Base-by-base conservation (phyloP, 1,139 yeast species). In the Lodderomyces parapsilosis region DNA sequence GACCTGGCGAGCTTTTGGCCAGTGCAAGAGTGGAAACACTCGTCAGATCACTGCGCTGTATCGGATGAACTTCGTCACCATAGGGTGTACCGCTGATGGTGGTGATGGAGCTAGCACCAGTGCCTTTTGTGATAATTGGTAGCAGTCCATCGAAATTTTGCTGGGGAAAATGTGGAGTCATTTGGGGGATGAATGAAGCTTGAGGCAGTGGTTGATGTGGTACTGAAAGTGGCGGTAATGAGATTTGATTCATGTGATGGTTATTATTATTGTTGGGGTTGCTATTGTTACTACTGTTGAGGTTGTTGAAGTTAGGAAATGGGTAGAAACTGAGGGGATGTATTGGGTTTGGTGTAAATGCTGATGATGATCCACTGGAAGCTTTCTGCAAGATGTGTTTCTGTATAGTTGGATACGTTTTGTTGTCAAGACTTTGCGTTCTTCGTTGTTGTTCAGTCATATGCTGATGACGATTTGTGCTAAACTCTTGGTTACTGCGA, bases 341-440 rank as follows among this genome's bases (percentile, higher is more conserved):
- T 6, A 19, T 49, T 49, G 22, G 56, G 49, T 15, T 53, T 45
- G 13, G 51, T 3, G 39, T 18, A 13, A 36, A 49, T n/a, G 56
- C 48, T 2, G 52, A 49, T n/a, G 56, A 47, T 2, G 52, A 38
- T n/a, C 33, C 33, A 30, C 19, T 30, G 7, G 33, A 6, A 30
- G 33, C 10, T 15, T 9, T 14, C 33, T 8, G 4, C 19, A 19
- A 30, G 33, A 6, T 15, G 9, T 5, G 7, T 30, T 10, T 5
- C 8, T 17, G 4, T 30, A 6, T 4, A n/a, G 33, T 7, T 8
- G 33, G 15, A 15, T 30, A 30, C 15, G 33, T n/a, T 15, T 30
- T 30, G 33, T 14, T 5, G 19, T 30, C 33, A 15, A 15, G 15
- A 9, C 33, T 30, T 17, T 30, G 33, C n/a, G 19, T 30, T 8